A percentile compares a stretch with the other conserved stretches of the same genome.
Evolutionary conservation across 148 eudicot species (phyloP).

Genomic region (Fallopia convolvulus): DNA sequence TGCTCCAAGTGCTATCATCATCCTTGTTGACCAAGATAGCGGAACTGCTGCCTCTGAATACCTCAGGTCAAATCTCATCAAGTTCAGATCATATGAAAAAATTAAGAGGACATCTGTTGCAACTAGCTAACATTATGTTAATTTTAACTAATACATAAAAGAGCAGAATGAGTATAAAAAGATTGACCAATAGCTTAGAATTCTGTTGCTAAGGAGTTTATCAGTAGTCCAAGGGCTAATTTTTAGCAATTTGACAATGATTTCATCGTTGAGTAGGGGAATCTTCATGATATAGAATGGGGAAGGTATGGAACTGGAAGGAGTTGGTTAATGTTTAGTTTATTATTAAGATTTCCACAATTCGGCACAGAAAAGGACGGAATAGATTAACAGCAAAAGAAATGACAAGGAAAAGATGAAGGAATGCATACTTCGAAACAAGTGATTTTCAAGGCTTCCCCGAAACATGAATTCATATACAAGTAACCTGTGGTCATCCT

Average conservation of each 20-base stretch:
- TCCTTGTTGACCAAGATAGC: slow-evolving; percentile 76
- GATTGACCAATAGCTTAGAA: slow-evolving; percentile 2
- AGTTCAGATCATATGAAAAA: slow-evolving; percentile 17
- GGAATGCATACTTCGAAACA: slow-evolving; percentile 70
- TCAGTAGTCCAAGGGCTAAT: background rate
- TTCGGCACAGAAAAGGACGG: background rate
- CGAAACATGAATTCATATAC: slow-evolving; percentile 95
- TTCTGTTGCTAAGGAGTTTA: background rate
- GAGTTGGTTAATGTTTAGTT: background rate
- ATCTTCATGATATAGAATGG: background rate
- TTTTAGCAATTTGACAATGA: background rate
- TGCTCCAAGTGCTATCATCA: slow-evolving; percentile 95
- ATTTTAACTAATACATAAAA: background rate
- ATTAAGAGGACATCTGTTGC: background rate
- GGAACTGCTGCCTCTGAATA: slow-evolving; percentile 76
- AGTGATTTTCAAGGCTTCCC: slow-evolving; percentile 91
- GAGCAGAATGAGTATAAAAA: background rate
- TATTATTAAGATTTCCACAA: background rate
- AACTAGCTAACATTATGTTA: background rate
- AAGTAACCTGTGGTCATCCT: slow-evolving; percentile 89
- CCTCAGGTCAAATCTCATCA: slow-evolving; percentile 37
- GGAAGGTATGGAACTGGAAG: background rate
- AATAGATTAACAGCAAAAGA: background rate
- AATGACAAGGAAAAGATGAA: slow-evolving; percentile 4
- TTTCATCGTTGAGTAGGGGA: background rate